Evolutionary conservation across 139 green algal genomes (phyloP), one percentile per base, ranked within the genome.

Genomic region (Monoraphidium neglectum): DNA sequence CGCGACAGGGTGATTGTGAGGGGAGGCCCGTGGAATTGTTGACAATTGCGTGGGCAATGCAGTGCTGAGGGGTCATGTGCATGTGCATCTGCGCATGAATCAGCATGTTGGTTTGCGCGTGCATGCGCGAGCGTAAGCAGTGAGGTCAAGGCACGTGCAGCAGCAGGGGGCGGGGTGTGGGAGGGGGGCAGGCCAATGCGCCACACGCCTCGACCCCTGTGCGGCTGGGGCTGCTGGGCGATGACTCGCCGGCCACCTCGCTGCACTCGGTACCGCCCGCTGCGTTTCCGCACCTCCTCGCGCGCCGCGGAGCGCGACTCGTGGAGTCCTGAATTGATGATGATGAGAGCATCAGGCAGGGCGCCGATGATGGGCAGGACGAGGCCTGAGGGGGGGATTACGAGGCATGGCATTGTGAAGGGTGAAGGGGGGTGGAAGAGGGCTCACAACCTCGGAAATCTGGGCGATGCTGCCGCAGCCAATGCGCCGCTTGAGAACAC

Each of bases 321-420:
- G 35, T 49, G 64, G 21, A 89, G 46, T 0, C 86, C 86, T 0
- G 86, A 84, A n/a, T 84, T 82, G 36, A 83, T 33, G 51, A 91
- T 86, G 68, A 91, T 82, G 18, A 88, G 67, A 13, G 82, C 49
- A 40, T 92, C 87, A 3, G 87, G 87, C 24, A 90, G 67, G 5
- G 87, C 84, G 37, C 87, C 87, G 16, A 92, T 76, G 37, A 88
- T 65, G 0, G 87, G 87, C 43, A 92, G 85, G 51, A 88, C 40
- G 70, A 88, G 38, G 15, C 82, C 72, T 80, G 57, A 8, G 28
- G 57, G 18, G 21, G 18, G 21, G 18, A 28, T 18, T 21, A 18
- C 51, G 21, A 21, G 21, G 21, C 18, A 60, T 18, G 18, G 18
- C 18, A 21, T 65, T 65, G 57, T 8, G n/a, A 30, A 8, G 26